Percentiles rank a stretch among this genome's conserved stretches.
These are phyloP conservation scores for Beauveria sp. DNA, from an alignment of 2,329 filamentous ascomycete genomes.

Conservation along the genomic window DNA sequence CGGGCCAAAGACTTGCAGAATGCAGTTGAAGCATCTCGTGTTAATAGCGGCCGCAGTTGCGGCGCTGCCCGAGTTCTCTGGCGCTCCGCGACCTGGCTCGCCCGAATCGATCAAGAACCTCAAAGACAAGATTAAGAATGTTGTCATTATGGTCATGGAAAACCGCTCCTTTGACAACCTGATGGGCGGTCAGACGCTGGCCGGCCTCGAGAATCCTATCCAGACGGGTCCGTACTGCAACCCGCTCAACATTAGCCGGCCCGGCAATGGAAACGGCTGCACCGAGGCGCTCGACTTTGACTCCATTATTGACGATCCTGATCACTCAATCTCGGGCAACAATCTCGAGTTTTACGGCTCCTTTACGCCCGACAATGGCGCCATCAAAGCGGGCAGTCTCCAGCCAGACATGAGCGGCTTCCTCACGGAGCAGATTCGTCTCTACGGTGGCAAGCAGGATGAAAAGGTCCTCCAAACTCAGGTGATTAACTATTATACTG, in stretches of 20 bases:
- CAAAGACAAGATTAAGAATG: conserved; percentile 37
- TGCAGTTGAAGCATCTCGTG: conserved; percentile 2
- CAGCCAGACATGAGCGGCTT: conserved; percentile 28
- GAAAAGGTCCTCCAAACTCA: conserved; percentile 25
- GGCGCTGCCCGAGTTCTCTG: not conserved
- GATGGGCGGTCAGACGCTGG: conserved; percentile 30
- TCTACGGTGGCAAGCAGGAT: conserved; percentile 25
- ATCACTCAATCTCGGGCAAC: conserved; percentile 33
- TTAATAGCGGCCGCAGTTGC: not conserved
- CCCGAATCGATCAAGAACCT: conserved; percentile 17
- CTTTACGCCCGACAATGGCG: conserved; percentile 29
- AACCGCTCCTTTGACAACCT: conserved; percentile 38
- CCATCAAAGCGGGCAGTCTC: conserved; percentile 25
- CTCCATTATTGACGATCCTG: conserved; percentile 32
- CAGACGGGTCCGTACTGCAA: conserved; percentile 35
- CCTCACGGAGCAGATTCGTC: conserved; percentile 31
- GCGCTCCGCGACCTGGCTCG: conserved; percentile 5
- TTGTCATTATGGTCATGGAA: conserved; percentile 39
- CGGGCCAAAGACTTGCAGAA: not conserved
- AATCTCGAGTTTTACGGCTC: conserved; percentile 36
- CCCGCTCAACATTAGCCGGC: conserved; percentile 25
- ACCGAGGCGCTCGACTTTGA: conserved; percentile 29
- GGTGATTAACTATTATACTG: conserved; percentile 37
- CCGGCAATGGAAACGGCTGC: conserved; percentile 19
- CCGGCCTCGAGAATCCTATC: conserved; percentile 32